Evolutionary conservation across 345 rosid genomes (phyloP), one percentile per base, ranked within the genome.

Genomic region (Carallia brachiata): DNA sequence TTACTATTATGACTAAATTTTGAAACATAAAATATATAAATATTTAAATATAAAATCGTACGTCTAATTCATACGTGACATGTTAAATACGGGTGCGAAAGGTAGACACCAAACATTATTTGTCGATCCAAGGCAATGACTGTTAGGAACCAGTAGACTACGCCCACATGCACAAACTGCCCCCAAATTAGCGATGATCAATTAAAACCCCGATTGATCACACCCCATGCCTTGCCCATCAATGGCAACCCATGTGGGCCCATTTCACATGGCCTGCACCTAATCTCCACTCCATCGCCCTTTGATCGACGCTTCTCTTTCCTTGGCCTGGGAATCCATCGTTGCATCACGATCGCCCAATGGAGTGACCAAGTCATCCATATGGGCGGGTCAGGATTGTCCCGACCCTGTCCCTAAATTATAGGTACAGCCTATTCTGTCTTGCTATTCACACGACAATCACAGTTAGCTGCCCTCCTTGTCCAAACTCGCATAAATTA

Each of bases 221-320:
- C 2, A 34, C 18, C 7, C 62, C 66, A 56, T 68, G 76, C 70
- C 79, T 10, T 62, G 58, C 75, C 70, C 67, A 71, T 81, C 61
- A 61, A 69, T 77, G 52, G 76, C 84, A 72, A 19, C 72, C 75
- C 80, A 71, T 56, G 84, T 82, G 83, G 84, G 48, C 68, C 77
- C 80, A 69, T 63, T 36, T 61, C 76, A 77, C 73, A 73, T 78
- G 82, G 78, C n/a, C n/a, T n/a, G n/a, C 70, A 44, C 59, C 48
- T 32, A 37, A 50, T 65, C 65, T 52, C 50, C 54, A 0, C 10
- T 47, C 60, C 30, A 1, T 44, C 40, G 40, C 27, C 58, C 30
- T 32, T 6, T 23, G 80, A 67, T 84, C 52, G n/a, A 80, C 73
- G 85, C 71, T 48, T 50, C 2, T 16, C 67, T 65, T 72, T 62